Conservation (phyloP, 2,329 filamentous ascomycete species). For the Coleophoma eucalyptorum region DNA sequence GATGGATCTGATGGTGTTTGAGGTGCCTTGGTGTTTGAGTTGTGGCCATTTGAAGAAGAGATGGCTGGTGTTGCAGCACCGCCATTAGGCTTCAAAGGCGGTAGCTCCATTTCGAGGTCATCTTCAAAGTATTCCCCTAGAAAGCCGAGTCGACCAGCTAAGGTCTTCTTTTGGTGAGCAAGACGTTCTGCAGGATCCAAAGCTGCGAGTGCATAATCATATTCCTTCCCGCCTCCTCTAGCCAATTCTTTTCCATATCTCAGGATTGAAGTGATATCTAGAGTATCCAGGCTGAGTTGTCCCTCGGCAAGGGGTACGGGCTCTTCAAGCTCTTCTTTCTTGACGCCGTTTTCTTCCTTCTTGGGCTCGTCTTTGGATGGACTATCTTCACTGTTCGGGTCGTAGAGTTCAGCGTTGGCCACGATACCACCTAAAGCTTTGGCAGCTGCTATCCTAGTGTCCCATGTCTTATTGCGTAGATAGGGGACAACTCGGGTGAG, state of each 20-base stretch:
- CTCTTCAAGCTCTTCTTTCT: slow-evolving; percentile 59
- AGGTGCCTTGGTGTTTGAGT: slow-evolving; percentile 34
- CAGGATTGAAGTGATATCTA: slow-evolving; percentile 78
- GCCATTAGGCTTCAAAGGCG: slow-evolving; percentile 15
- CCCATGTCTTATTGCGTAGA: slow-evolving; percentile 92
- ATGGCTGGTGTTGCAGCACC: slow-evolving; percentile 13
- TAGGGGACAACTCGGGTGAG: slow-evolving; percentile 94
- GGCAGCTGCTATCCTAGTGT: slow-evolving; percentile 88
- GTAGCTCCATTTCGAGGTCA: slow-evolving; percentile 66
- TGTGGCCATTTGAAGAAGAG: slow-evolving; percentile 33
- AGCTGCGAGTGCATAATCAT: slow-evolving; percentile 79
- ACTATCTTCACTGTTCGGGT: slow-evolving; percentile 77
- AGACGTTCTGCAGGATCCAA: slow-evolving; percentile 80
- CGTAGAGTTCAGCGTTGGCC: slow-evolving; percentile 80
- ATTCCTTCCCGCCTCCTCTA: slow-evolving; percentile 73
- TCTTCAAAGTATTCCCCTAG: slow-evolving; percentile 82
- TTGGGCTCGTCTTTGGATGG: slow-evolving; percentile 38
- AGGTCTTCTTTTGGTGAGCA: slow-evolving; percentile 83
- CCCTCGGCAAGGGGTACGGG: slow-evolving; percentile 39
- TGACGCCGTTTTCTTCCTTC: slow-evolving; percentile 38
- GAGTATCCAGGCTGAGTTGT: slow-evolving; percentile 65
- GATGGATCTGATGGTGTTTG: slow-evolving; percentile 38
- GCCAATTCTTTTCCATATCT: slow-evolving; percentile 81
- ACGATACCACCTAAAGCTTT: slow-evolving; percentile 94
- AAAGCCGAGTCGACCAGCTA: slow-evolving; percentile 77